These are phyloP conservation scores for Metrosideros polymorpha DNA, from an alignment of 441 rosid genomes.

Conservation along the genomic window DNA sequence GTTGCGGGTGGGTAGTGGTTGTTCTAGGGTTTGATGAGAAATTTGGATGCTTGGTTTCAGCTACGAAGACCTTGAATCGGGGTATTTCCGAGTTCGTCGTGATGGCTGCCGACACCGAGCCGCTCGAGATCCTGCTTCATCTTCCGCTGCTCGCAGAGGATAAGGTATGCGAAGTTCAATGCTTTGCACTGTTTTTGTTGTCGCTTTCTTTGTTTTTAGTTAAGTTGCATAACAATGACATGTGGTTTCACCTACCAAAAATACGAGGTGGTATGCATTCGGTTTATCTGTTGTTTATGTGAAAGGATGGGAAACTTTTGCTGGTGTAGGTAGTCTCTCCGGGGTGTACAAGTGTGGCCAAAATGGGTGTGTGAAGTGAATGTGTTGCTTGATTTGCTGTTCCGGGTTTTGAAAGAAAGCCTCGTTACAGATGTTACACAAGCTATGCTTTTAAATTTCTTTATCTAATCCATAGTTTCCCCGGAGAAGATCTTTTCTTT, in stretches of 20 bases:
- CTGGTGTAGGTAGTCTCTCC: neutral
- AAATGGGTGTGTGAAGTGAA: neutral
- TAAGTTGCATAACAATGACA: neutral
- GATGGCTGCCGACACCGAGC: constrained; percentile 8
- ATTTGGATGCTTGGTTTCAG: neutral
- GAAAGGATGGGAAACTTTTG: neutral
- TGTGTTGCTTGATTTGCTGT: neutral
- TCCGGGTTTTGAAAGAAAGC: neutral
- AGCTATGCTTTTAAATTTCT: neutral
- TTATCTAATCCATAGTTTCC: neutral
- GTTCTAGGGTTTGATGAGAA: neutral
- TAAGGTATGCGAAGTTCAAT: neutral
- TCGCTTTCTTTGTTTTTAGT: neutral
- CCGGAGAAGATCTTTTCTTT: neutral
- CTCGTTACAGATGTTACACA: neutral
- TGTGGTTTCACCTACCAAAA: neutral
- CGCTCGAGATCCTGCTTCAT: constrained; percentile 2
- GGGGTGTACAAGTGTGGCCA: neutral
- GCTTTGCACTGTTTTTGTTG: neutral
- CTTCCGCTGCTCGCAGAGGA: constrained; percentile 7
- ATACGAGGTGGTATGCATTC: neutral
- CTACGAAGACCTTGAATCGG: constrained; percentile 5
- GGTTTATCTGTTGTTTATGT: neutral
- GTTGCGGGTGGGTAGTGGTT: neutral
- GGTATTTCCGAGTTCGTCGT: constrained; percentile 5